Conservation (phyloP, 768 basidiomycete genomes). For the Boletus tomentosulus region DNA sequence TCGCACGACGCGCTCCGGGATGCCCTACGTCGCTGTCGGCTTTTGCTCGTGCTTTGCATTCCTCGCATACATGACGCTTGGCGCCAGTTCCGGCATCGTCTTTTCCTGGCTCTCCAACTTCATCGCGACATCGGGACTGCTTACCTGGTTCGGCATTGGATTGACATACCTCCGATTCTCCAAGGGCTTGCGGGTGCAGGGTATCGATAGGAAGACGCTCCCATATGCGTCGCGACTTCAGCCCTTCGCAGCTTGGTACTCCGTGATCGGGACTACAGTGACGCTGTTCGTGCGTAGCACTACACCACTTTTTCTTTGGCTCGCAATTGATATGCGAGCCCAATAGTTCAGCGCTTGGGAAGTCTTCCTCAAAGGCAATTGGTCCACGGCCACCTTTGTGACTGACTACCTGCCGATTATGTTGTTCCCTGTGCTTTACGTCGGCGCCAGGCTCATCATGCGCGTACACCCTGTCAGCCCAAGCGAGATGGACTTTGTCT, state of each 20-base stretch:
- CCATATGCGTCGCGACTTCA: constrained; percentile 43
- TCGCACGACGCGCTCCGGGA: constrained; percentile 34
- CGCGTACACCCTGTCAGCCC: constrained; percentile 3
- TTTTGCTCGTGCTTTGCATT: constrained; percentile 23
- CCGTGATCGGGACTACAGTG: constrained; percentile 23
- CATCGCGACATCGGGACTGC: constrained; percentile 37
- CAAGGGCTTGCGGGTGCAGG: constrained; percentile 45
- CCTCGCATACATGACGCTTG: constrained; percentile 37
- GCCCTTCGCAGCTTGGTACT: constrained; percentile 40
- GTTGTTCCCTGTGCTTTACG: constrained; percentile 46
- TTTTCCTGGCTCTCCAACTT: constrained; percentile 40
- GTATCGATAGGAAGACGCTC: constrained; percentile 42
- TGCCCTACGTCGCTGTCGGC: constrained; percentile 42
- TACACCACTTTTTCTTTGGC: too few relatives aligned
- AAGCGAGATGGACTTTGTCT: constrained; percentile 26
- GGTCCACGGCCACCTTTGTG: constrained; percentile 37
- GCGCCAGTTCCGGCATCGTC: constrained; percentile 31
- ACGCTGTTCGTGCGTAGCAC: constrained; percentile 34
- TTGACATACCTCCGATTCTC: constrained; percentile 46
- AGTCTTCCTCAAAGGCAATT: constrained; percentile 37
- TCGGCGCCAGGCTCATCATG: constrained; percentile 22
- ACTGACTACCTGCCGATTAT: constrained; percentile 40
- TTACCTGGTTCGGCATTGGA: constrained; percentile 42
- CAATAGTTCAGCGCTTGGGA: constrained; percentile 38
- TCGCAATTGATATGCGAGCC: not conserved